These are phyloP conservation scores for Sphaerulina musiva DNA, from an alignment of 2,329 filamentous ascomycete genomes.

Conservation along the genomic window DNA sequence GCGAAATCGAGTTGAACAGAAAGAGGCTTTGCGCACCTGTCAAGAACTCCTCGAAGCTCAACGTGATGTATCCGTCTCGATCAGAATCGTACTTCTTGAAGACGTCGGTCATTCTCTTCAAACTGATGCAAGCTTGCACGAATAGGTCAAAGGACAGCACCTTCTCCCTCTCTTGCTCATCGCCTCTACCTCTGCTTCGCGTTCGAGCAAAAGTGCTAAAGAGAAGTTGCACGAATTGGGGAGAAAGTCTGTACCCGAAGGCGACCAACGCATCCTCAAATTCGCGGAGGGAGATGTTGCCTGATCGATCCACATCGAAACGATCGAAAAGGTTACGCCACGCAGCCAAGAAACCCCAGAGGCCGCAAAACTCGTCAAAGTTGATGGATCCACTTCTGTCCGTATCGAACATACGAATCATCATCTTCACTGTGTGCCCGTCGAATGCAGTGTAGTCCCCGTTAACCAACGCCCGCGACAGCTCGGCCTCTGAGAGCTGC, in stretches of 20 bases:
- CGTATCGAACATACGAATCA: conserved; percentile 99
- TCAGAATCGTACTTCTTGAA: conserved; percentile 99
- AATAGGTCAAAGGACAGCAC: conserved; percentile 74
- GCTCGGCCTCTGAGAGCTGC: conserved; percentile 76
- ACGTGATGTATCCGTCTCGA: conserved; percentile 72
- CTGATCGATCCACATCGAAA: conserved; percentile 71
- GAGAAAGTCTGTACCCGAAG: conserved; percentile 86
- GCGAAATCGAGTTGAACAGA: conserved; percentile 49
- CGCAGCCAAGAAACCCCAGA: conserved; percentile 92
- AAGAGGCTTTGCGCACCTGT: conserved; percentile 52
- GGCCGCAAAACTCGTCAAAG: conserved; percentile 90
- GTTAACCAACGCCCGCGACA: conserved; percentile 86
- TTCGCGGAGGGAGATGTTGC: conserved; percentile 78
- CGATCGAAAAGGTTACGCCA: conserved; percentile 94
- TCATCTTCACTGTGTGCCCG: conserved; percentile 89
- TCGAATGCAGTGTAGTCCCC: conserved; percentile 95
- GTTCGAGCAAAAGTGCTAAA: conserved; percentile 75
- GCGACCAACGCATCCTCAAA: conserved; percentile 83
- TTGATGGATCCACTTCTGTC: conserved; percentile 83
- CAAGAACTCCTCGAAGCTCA: conserved; percentile 51
- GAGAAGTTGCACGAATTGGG: conserved; percentile 73
- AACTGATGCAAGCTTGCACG: conserved; percentile 90
- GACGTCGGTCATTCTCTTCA: conserved; percentile 98
- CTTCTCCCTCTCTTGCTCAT: conserved; percentile 35
- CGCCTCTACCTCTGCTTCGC: conserved; percentile 31